A percentile compares a stretch with the other conserved stretches of the same genome.
Evolutionary conservation across 345 rosid genomes (phyloP).

Genomic region (Lepidium aucheri): DNA sequence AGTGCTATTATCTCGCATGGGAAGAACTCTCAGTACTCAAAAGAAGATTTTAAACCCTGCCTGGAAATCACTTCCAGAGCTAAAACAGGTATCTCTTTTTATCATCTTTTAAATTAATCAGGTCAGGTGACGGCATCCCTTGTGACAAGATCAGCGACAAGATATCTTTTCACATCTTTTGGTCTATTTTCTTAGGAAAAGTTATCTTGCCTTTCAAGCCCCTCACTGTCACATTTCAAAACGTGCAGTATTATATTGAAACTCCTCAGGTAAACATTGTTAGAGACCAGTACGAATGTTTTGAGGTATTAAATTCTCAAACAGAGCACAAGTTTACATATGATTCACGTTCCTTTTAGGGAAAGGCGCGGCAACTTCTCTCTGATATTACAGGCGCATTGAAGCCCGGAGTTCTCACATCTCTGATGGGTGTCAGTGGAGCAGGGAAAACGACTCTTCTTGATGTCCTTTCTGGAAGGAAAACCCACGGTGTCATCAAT

Average conservation of each 20-base stretch:
- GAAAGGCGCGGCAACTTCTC: constrained; percentile 47
- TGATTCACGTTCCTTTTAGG: constrained; percentile 28
- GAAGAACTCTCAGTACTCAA: neutral
- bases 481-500: constrained; percentile 42
- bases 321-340: neutral
- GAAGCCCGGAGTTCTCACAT: constrained; percentile 58
- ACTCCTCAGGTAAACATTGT: constrained; percentile 44
- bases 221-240: constrained; percentile 46
- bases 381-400: constrained; percentile 42
- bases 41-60: neutral
- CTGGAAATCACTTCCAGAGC: neutral
- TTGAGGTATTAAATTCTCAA: neutral
- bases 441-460: constrained; percentile 66
- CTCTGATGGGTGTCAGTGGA: constrained; percentile 68
- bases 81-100: constrained; percentile 1
- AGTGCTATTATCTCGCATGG: constrained; percentile 3
- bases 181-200: constrained; percentile 34
- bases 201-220: constrained; percentile 68
- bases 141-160: neutral
- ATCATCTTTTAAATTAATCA: neutral
- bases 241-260: constrained; percentile 58
- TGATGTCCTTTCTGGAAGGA: constrained; percentile 65
- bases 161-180: neutral
- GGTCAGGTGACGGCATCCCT: neutral
- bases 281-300: neutral